Conservation (phyloP, 2,329 filamentous ascomycete species). For the Elsinoe fawcettii region DNA sequence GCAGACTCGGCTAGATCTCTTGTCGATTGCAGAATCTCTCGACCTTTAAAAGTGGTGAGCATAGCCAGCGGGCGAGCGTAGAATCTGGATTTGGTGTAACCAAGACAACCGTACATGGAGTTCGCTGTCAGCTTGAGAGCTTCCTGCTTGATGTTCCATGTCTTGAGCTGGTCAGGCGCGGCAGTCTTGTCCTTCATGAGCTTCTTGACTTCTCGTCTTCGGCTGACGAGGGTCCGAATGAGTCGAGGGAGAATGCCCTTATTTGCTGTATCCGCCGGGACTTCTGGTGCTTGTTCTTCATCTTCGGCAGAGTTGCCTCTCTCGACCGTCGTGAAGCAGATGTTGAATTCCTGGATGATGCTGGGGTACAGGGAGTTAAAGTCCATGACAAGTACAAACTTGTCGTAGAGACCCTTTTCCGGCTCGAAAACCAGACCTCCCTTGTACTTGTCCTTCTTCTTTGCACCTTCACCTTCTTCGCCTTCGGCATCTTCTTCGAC, state of each 20-base stretch:
- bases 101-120: constrained; percentile 98
- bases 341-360: constrained; percentile 99
- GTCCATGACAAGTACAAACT: constrained; percentile 98
- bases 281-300: constrained; percentile 81
- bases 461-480: constrained; percentile 59
- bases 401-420: constrained; percentile 95
- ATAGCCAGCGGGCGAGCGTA: constrained; percentile 92
- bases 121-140: constrained; percentile 96
- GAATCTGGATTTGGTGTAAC: constrained; percentile 94
- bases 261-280: constrained; percentile 63
- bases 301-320: constrained; percentile 54
- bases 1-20: constrained; percentile 92
- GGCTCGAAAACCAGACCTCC: constrained; percentile 97
- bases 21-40: constrained; percentile 92
- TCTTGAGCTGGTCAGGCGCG: constrained; percentile 75
- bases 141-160: constrained; percentile 97
- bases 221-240: constrained; percentile 83
- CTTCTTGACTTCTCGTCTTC: constrained; percentile 85
- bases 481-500: constrained; percentile 62
- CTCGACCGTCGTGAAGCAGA: constrained; percentile 97
- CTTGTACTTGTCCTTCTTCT: constrained; percentile 99
- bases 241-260: constrained; percentile 83
- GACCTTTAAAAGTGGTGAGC: constrained; percentile 92
- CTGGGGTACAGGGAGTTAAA: constrained; percentile 98
- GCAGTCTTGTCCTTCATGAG: constrained; percentile 93